phyloP scores from a whole-genome alignment of 1,284 basidiomycete genomes.

The Coniophora puteana region DNA sequence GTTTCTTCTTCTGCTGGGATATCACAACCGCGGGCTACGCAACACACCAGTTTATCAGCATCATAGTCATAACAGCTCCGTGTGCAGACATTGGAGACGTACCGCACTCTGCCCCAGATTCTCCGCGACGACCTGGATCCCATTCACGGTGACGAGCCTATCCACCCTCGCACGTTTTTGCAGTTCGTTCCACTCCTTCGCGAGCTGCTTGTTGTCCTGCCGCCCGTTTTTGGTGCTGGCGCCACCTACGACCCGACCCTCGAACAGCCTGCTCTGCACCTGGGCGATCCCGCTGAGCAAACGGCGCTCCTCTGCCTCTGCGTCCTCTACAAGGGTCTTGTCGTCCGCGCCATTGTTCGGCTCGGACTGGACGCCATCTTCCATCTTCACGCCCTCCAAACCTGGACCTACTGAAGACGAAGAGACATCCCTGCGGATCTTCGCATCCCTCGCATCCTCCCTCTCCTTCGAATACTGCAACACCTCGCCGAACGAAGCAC shows the following conservation, averaged over 20 bases:
- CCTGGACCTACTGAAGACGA: slow-evolving; percentile 1
- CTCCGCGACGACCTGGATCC: slow-evolving; percentile 40
- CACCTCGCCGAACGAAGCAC: slow-evolving; percentile 39
- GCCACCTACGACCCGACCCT: slow-evolving; percentile 44
- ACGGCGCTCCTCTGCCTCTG: slow-evolving; percentile 51
- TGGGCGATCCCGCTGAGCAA: slow-evolving; percentile 52
- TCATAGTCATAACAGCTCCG: not conserved
- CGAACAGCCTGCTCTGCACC: slow-evolving; percentile 55
- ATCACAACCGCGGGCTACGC: not conserved
- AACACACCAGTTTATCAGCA: not conserved
- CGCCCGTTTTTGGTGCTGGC: too few species aligned
- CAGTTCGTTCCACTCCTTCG: slow-evolving; percentile 41
- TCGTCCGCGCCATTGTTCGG: slow-evolving; percentile 19
- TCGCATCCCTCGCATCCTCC: slow-evolving; percentile 37
- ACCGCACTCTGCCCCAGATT: slow-evolving; percentile 29
- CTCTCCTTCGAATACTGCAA: slow-evolving; percentile 38
- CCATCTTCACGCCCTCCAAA: slow-evolving; percentile 18
- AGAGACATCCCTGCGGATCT: slow-evolving; percentile 38
- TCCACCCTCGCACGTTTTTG: slow-evolving; percentile 40
- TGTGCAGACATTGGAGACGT: slow-evolving; percentile 10
- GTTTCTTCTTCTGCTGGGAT: slow-evolving; percentile 25
- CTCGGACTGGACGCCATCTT: slow-evolving; percentile 12
- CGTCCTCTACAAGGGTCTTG: slow-evolving; percentile 35
- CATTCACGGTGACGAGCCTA: slow-evolving; percentile 39
- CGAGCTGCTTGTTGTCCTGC: slow-evolving; percentile 38